Evolutionary conservation across 495 filamentous ascomycete species (phyloP).

Genomic region (Aspergillus nidulans): DNA sequence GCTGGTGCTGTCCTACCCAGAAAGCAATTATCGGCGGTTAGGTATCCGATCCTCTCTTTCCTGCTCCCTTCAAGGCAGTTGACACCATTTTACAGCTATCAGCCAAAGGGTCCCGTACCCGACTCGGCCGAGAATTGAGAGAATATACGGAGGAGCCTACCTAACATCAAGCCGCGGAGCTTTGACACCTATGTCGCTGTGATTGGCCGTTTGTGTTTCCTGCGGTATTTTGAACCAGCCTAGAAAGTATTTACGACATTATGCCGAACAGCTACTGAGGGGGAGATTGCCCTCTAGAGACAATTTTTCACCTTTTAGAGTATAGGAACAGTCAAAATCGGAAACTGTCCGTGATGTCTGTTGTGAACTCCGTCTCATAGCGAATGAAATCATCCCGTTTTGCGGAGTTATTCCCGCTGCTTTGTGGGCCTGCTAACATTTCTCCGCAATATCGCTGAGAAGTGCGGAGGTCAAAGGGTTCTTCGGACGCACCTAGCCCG

Average conservation of each 20-base stretch:
- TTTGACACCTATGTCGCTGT: background rate
- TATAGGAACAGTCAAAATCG: background rate
- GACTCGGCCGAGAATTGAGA: too few species aligned
- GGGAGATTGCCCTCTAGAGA: too few species aligned
- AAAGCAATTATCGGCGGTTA: too few species aligned
- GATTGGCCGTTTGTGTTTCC: background rate
- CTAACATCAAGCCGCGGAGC: too few species aligned
- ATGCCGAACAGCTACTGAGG: too few species aligned
- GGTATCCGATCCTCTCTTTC: too few species aligned
- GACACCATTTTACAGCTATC: too few species aligned
- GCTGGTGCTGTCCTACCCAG: background rate
- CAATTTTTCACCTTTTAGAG: background rate
- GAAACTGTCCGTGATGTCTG: background rate
- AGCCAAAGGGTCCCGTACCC: too few species aligned
- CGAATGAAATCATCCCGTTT: background rate
- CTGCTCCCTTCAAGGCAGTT: too few species aligned
- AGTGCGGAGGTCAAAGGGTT: conserved; percentile 2
- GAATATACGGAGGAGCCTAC: too few species aligned
- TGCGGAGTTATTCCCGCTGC: conserved; percentile 4
- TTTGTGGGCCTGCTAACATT: conserved; percentile 1
- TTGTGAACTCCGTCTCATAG: background rate
- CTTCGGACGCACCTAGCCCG: conserved; percentile 4
- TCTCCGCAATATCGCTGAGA: conserved; percentile 10
- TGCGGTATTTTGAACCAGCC: background rate
- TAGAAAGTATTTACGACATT: too few species aligned